Base-by-base conservation (phyloP, 2,329 filamentous ascomycete genomes). In the Phoma sp. region DNA sequence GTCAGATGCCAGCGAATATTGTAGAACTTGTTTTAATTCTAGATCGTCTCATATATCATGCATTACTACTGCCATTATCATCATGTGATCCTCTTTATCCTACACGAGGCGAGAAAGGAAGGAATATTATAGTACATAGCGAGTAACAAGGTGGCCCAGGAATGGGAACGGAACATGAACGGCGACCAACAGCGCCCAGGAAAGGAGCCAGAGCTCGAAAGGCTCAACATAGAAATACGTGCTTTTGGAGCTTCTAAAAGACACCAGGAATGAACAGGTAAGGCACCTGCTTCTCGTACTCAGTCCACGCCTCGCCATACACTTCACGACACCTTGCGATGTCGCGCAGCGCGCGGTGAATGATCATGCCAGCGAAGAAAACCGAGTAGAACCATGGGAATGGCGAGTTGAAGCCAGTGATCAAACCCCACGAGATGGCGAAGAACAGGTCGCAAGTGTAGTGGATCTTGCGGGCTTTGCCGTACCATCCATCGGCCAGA, bases 381-480 rank as follows among this genome's bases (percentile, higher is more conserved):
- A 90, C 75, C 0, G 90, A 89, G 72, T 96, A 93, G 76, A 96
- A 95, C 90, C 91, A 96, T 1, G 91, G 91, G 77, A 93, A 93
- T 0, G 91, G 90, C 69, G 87, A 91, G 29, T 80, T 80, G 77
- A 93, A 93, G 10, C 91, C 91, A 2, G 89, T 92, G 63, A 93
- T 87, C n/a, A 93, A 75, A 20, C 87, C 91, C 91, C 91, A 95
- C 58, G 81, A 84, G 48, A 91, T 72, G 6, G 91, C 88, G 68
- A 93, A 93, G 78, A 84, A 93, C 5, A 89, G 75, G 73, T 95
- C 91, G 72, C 89, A 92, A 1, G 88, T 87, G 76, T 95, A 95
- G 75, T 93, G 90, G 43, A 90, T 83, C 78, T 92, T 95, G 62
- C 91, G 84, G 23, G 90, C 90, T 64, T 87, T 83, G 56, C 87